phyloP scores from a whole-genome alignment of 257 asterid species.

The Lithospermum erythrorhizon region DNA sequence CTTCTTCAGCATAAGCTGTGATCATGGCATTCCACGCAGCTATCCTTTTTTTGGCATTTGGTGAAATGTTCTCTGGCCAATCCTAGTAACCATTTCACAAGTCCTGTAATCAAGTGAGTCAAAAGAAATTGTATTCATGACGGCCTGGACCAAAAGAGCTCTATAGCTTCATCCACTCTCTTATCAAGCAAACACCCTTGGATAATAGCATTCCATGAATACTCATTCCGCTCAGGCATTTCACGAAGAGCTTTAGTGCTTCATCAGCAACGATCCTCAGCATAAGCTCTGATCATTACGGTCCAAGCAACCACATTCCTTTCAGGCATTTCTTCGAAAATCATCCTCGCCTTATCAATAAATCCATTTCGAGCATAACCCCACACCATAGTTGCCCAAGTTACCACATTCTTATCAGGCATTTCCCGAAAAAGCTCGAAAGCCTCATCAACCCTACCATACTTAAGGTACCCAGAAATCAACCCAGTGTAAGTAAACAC shows the following conservation, averaged over 20 bases:
- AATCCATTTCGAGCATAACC: constrained; percentile 47
- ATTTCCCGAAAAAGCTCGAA: constrained; percentile 38
- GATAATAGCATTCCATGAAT: constrained; percentile 71
- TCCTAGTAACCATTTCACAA: constrained; percentile 35
- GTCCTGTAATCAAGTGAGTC: constrained; percentile 51
- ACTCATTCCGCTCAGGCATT: constrained; percentile 49
- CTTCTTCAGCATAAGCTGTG: constrained; percentile 30
- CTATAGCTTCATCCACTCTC: constrained; percentile 34
- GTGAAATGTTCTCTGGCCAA: constrained; percentile 36
- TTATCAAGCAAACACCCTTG: constrained; percentile 39
- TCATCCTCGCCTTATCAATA: constrained; percentile 39
- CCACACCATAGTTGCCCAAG: constrained; percentile 64
- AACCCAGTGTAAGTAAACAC: constrained; percentile 70
- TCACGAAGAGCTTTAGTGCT: constrained; percentile 37
- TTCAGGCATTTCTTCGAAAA: constrained; percentile 54
- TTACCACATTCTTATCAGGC: constrained; percentile 38
- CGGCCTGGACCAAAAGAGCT: constrained; percentile 41
- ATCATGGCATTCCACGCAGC: constrained; percentile 67
- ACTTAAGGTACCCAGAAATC: constrained; percentile 60
- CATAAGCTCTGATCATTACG: constrained; percentile 60
- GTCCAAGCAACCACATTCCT: constrained; percentile 78
- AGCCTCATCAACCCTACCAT: constrained; percentile 42
- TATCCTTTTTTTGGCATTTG: constrained; percentile 47
- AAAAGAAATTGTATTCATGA: constrained; percentile 44
- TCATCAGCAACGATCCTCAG: constrained; percentile 32